phyloP scores from a whole-genome alignment of 805 yeast genomes.

The Ogataea dorogensis region DNA sequence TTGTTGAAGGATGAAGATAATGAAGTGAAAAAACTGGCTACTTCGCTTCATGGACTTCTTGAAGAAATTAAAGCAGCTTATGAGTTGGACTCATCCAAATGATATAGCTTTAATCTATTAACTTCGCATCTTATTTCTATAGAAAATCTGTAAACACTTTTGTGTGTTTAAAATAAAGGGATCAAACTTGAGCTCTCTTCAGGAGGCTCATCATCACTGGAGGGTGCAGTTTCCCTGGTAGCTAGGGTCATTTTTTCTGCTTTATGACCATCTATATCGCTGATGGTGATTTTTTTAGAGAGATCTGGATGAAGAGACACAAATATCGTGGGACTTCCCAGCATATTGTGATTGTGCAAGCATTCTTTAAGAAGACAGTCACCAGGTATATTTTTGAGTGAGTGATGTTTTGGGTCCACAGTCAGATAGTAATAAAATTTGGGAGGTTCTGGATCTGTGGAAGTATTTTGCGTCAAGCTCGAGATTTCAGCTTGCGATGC shows the following conservation, averaged over 20 bases:
- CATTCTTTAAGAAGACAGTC: background rate
- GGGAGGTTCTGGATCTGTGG: too few relatives aligned
- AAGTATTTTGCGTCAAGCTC: too few relatives aligned
- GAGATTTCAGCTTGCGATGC: too few relatives aligned
- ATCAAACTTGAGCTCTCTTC: conserved; percentile 24
- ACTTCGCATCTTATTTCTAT: background rate
- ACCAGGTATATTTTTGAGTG: too few relatives aligned
- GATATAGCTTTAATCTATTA: too few relatives aligned
- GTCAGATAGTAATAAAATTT: too few relatives aligned
- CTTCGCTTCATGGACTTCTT: conserved; percentile 16
- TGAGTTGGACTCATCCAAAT: conserved; percentile 6
- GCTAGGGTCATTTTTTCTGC: too few relatives aligned
- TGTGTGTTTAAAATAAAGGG: background rate
- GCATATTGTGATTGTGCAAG: conserved; percentile 55
- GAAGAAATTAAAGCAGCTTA: conserved; percentile 20
- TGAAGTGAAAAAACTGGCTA: conserved; percentile 21
- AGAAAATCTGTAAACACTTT: background rate
- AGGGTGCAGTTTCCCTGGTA: too few relatives aligned
- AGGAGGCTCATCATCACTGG: conserved; percentile 23
- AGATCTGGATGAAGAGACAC: conserved; percentile 36
- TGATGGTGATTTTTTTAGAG: conserved; percentile 27
- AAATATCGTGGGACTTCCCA: conserved; percentile 76
- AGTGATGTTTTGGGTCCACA: too few relatives aligned
- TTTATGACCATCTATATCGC: too few relatives aligned
- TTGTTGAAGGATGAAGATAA: conserved; percentile 53